These are phyloP conservation scores for Fusarium multiceps DNA, from an alignment of 2,329 filamentous ascomycete genomes.

Conservation along the genomic window DNA sequence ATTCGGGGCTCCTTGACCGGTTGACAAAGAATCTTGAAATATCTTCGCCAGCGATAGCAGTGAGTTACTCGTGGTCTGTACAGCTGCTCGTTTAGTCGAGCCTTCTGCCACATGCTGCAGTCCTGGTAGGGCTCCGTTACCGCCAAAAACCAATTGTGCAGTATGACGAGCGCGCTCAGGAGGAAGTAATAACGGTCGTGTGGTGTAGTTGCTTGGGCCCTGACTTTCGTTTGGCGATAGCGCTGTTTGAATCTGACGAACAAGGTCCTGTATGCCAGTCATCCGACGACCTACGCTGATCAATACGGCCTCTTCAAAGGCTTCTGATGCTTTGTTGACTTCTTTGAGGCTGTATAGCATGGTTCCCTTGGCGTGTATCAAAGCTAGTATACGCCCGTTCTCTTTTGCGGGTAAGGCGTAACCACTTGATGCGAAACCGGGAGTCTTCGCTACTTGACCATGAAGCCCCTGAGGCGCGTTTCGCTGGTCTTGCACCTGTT, in stretches of 20 bases:
- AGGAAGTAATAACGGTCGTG: constrained; percentile 76
- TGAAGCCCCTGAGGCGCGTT: constrained; percentile 20
- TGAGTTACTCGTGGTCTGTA: constrained; percentile 95
- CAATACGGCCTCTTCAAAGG: constrained; percentile 94
- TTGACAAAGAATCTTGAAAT: constrained; percentile 94
- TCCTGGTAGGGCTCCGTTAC: constrained; percentile 81
- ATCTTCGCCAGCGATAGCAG: constrained; percentile 96
- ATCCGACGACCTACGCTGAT: constrained; percentile 82
- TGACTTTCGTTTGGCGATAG: constrained; percentile 59
- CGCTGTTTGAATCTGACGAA: constrained; percentile 79
- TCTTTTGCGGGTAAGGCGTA: constrained; percentile 87
- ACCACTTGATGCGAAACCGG: constrained; percentile 61
- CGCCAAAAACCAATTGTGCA: constrained; percentile 82
- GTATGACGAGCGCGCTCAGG: constrained; percentile 87
- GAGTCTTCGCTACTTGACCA: constrained; percentile 35
- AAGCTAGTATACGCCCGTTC: constrained; percentile 91
- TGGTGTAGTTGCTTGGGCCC: constrained; percentile 10
- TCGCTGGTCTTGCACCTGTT: constrained; percentile 43
- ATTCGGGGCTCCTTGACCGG: constrained; percentile 66
- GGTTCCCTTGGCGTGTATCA: constrained; percentile 98
- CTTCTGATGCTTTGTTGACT: constrained; percentile 80
- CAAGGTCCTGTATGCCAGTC: constrained; percentile 79
- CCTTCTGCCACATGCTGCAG: constrained; percentile 75
- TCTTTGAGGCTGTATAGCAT: constrained; percentile 94
- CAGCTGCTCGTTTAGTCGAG: constrained; percentile 78